These are phyloP conservation scores for Candida ovalis DNA, from an alignment of 805 yeast genomes.

Conservation along the genomic window DNA sequence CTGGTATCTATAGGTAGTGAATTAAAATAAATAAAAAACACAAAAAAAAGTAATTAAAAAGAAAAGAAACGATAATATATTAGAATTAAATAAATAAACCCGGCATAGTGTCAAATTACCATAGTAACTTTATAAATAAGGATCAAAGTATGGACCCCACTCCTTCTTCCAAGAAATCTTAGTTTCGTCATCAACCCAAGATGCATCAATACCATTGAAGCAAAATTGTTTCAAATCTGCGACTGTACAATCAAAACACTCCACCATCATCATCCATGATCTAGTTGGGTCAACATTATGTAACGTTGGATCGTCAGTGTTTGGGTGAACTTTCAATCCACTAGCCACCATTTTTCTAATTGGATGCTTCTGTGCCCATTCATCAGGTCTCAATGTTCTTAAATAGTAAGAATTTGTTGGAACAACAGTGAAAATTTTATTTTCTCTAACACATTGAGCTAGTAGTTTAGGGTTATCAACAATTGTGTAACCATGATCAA, in stretches of 20 bases:
- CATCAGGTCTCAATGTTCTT: constrained; percentile 23
- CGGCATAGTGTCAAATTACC: not conserved
- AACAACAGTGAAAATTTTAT: constrained; percentile 27
- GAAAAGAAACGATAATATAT: not conserved
- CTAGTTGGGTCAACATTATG: constrained; percentile 29
- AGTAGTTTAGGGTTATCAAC: constrained; percentile 25
- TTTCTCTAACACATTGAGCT: constrained; percentile 20
- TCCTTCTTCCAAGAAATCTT: constrained; percentile 16
- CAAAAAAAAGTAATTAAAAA: too few relatives aligned
- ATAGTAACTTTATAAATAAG: not conserved
- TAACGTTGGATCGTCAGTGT: constrained; percentile 32
- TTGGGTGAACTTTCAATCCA: constrained; percentile 28
- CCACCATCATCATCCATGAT: constrained; percentile 32
- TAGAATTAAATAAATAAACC: not conserved
- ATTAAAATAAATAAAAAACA: too few relatives aligned
- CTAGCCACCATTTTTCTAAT: constrained; percentile 27
- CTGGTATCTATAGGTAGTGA: too few relatives aligned
- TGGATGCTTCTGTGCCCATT: constrained; percentile 31
- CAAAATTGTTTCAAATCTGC: constrained; percentile 21
- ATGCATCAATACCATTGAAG: constrained; percentile 27
- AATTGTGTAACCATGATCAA: constrained; percentile 32
- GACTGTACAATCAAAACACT: constrained; percentile 24
- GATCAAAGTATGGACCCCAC: constrained; percentile 16
- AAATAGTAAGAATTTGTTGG: constrained; percentile 32
- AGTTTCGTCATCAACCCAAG: constrained; percentile 25